Evolutionary conservation across 768 basidiomycete genomes (phyloP), one percentile per base, ranked within the genome.

Genomic region (Exsudoporus frostii): DNA sequence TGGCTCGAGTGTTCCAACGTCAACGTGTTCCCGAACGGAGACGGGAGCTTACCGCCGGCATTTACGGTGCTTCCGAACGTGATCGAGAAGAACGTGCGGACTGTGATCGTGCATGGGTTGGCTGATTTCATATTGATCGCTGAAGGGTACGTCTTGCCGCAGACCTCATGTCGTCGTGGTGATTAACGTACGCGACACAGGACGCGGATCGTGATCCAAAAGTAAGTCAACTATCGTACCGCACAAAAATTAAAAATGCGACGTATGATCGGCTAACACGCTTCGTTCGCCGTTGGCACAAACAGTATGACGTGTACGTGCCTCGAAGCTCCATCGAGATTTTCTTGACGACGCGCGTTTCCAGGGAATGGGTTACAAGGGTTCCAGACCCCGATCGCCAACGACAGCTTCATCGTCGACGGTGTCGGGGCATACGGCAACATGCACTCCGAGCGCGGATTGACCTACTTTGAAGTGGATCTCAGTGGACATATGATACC

Each of bases 401-500:
- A 79, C 29, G 86, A 89, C 57, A 84, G 80, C 54, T 85, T 90
- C 72, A 65, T 88, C 50, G 79, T 90, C 48, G 85, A 87, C 50
- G 85, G 82, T 17, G 75, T 88, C 40, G 88, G 88, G 25, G 77
- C 87, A 4, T 73, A 83, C 25, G 88, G 88, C 0, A 85, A 71
- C 2, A 71, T 79, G 53, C 87, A 89, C 54, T 71, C 75, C 15
- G 89, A 90, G 62, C 81, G 88, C 36, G 81, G 82, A 13, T 65
- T 90, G 58, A 83, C 86, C 0, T 89, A 83, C 56, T 73, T 77
- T 29, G 88, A 91, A 62, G 80, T 91, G 19, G 74, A 60, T 22
- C 76, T 88, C 7, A 83, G 82, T 57, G 89, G 88, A 17, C 88
- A 90, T 57, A 89, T 90, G 87, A 68, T 88, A 3, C 86, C 86